Evolutionary conservation across 768 basidiomycete genomes (phyloP).

Genomic region (Tephrocybe rancida): DNA sequence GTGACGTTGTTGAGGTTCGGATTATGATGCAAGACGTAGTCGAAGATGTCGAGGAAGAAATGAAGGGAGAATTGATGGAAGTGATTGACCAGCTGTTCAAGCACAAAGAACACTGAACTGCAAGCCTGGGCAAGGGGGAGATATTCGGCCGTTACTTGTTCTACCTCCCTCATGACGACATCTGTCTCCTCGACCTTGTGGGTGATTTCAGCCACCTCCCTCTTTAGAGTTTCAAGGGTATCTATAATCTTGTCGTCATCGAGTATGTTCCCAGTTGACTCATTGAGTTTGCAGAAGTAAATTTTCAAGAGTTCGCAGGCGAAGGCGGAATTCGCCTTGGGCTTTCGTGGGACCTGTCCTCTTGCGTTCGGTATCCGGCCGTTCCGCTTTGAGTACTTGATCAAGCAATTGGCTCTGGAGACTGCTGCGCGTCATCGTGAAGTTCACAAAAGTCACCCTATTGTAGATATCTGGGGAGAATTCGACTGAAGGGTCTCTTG

Average conservation of each 20-base stretch:
- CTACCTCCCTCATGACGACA: slow-evolving; percentile 93
- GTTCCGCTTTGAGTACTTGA: slow-evolving; percentile 95
- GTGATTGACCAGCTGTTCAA: slow-evolving; percentile 96
- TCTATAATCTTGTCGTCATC: slow-evolving; percentile 99
- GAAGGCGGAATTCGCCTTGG: slow-evolving; percentile 95
- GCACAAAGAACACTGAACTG: slow-evolving; percentile 94
- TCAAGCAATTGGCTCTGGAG: slow-evolving; percentile 97
- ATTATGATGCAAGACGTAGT: slow-evolving; percentile 90
- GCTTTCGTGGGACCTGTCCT: slow-evolving; percentile 96
- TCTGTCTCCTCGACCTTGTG: slow-evolving; percentile 97
- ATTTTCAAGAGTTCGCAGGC: slow-evolving; percentile 91
- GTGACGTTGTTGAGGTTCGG: slow-evolving; percentile 82
- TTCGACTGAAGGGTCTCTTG: slow-evolving; percentile 94
- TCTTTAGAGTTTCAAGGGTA: slow-evolving; percentile 93
- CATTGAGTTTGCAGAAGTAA: slow-evolving; percentile 94
- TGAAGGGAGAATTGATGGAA: slow-evolving; percentile 98
- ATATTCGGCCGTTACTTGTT: slow-evolving; percentile 94
- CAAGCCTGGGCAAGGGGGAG: slow-evolving; percentile 93
- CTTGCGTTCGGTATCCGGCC: slow-evolving; percentile 95
- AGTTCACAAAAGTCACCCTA: slow-evolving; percentile 94
- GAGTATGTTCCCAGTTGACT: slow-evolving; percentile 94
- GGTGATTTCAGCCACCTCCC: slow-evolving; percentile 95
- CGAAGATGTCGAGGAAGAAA: slow-evolving; percentile 99
- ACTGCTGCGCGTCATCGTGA: slow-evolving; percentile 98
- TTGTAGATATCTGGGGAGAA: slow-evolving; percentile 99